A percentile compares a stretch with the other conserved stretches of the same genome.
These are phyloP conservation scores for Calonectria honghensis DNA, from an alignment of 2,329 filamentous ascomycete genomes.

Conservation along the genomic window DNA sequence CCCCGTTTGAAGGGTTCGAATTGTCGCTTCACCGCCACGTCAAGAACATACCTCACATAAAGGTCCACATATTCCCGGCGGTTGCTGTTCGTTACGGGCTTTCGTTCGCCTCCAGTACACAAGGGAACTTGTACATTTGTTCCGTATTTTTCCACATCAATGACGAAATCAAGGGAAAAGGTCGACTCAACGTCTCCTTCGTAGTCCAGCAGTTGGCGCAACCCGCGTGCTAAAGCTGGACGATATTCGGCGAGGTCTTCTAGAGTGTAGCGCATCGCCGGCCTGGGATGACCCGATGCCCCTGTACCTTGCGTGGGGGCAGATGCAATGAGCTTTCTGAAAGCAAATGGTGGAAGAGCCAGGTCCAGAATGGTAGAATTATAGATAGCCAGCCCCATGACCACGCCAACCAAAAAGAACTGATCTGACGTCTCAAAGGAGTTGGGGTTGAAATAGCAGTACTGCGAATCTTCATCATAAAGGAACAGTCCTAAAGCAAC, in stretches of 20 bases:
- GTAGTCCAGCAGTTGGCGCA: slow-evolving; percentile 86
- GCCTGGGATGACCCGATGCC: slow-evolving; percentile 73
- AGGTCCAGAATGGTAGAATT: slow-evolving; percentile 95
- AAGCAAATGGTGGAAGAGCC: slow-evolving; percentile 90
- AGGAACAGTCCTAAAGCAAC: slow-evolving; percentile 83
- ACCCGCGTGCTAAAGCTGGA: slow-evolving; percentile 83
- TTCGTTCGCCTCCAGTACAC: slow-evolving; percentile 82
- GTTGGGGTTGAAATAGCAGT: slow-evolving; percentile 94
- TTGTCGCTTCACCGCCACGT: slow-evolving; percentile 85
- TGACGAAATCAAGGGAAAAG: slow-evolving; percentile 88
- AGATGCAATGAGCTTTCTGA: slow-evolving; percentile 88
- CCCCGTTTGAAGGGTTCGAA: slow-evolving; percentile 96
- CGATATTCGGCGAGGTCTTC: slow-evolving; percentile 90
- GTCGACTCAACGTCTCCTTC: slow-evolving; percentile 88
- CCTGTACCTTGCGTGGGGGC: slow-evolving; percentile 78
- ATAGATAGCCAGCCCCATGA: slow-evolving; percentile 93
- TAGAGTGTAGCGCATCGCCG: slow-evolving; percentile 82
- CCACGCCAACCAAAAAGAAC: slow-evolving; percentile 91
- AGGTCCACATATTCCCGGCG: slow-evolving; percentile 90
- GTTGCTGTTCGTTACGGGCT: slow-evolving; percentile 88
- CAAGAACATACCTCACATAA: slow-evolving; percentile 87
- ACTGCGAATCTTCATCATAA: slow-evolving; percentile 92
- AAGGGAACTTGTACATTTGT: slow-evolving; percentile 80
- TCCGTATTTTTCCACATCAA: slow-evolving; percentile 86
- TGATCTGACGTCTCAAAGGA: slow-evolving; percentile 94